These are phyloP conservation scores for Capsaspora owczarzaki DNA, from an alignment of 78 protist genomes.

Conservation along the genomic window DNA sequence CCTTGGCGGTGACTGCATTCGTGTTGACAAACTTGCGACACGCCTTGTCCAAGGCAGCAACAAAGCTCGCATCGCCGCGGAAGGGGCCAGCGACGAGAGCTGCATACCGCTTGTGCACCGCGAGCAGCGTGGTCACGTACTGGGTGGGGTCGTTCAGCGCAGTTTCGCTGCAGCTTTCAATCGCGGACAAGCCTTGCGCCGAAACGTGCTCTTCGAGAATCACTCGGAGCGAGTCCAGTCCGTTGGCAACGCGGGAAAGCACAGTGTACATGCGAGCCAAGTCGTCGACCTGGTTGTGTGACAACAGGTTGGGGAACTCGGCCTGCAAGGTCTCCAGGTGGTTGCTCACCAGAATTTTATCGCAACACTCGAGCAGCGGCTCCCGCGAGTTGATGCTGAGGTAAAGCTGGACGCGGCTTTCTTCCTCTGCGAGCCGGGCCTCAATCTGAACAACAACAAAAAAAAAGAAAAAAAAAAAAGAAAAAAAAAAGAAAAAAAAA, in stretches of 20 bases:
- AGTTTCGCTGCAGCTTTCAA: background rate
- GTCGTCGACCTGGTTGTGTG: conserved; percentile 2
- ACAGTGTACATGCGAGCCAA: conserved; percentile 53
- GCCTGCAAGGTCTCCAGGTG: conserved; percentile 4
- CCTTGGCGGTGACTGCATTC: conserved; percentile 29
- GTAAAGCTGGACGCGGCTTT: conserved; percentile 45
- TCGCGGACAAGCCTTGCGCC: background rate
- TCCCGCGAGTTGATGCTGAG: conserved; percentile 36
- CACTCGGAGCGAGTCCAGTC: conserved; percentile 50
- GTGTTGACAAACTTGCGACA: conserved; percentile 51
- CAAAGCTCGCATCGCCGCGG: conserved; percentile 41
- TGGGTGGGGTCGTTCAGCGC: background rate
- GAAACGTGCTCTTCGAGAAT: conserved; percentile 41
- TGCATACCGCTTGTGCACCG: conserved; percentile 39
- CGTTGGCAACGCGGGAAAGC: conserved; percentile 49
- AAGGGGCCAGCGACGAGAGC: conserved; percentile 49
- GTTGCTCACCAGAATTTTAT: conserved; percentile 47
- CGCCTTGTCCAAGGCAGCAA: conserved; percentile 65
- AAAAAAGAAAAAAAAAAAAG: background rate
- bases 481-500: background rate
- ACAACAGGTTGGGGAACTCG: background rate
- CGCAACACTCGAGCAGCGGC: conserved; percentile 18
- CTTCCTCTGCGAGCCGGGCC: conserved; percentile 57
- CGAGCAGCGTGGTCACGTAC: conserved; percentile 60
- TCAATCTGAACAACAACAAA: conserved; percentile 24